A percentile compares a stretch with the other conserved stretches of the same genome.
These are phyloP conservation scores for Calonectria pteridis DNA, from an alignment of 2,329 filamentous ascomycete species.

Conservation along the genomic window DNA sequence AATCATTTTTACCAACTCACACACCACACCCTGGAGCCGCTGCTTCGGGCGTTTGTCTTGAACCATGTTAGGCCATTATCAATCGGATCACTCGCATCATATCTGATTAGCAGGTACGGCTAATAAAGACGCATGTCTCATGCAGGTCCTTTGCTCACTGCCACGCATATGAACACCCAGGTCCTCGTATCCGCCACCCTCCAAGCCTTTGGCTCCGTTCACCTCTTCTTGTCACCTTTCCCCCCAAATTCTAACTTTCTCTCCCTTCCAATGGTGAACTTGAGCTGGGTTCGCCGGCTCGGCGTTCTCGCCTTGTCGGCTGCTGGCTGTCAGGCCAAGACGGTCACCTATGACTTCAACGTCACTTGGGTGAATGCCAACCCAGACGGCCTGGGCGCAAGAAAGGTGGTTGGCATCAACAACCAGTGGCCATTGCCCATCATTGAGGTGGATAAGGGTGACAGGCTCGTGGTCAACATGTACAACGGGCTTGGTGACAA, in stretches of 20 bases:
- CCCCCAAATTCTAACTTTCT: not conserved
- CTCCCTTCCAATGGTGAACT: not conserved
- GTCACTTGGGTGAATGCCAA: constrained; percentile 71
- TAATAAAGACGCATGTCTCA: constrained; percentile 2
- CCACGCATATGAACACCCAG: not conserved
- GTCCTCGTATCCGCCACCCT: not conserved
- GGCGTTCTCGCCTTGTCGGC: not conserved
- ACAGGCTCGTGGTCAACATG: constrained; percentile 62
- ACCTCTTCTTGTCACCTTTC: not conserved
- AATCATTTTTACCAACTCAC: no score
- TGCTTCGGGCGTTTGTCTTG: not conserved
- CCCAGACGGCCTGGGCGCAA: constrained; percentile 68
- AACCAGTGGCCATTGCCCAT: constrained; percentile 72
- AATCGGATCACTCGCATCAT: not conserved
- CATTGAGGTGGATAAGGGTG: constrained; percentile 67
- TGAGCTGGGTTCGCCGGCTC: not conserved
- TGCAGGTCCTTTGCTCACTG: not conserved
- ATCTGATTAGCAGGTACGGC: not conserved
- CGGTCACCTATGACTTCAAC: constrained; percentile 69
- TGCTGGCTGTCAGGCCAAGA: constrained; percentile 43
- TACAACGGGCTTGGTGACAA: constrained; percentile 62
- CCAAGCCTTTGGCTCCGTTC: not conserved
- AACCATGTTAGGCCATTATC: not conserved
- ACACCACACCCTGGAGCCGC: not conserved
- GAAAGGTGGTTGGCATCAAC: constrained; percentile 75